Evolutionary conservation across 331 rosid genomes (phyloP), one percentile per base, ranked within the genome.

Genomic region (Malus hybrid): DNA sequence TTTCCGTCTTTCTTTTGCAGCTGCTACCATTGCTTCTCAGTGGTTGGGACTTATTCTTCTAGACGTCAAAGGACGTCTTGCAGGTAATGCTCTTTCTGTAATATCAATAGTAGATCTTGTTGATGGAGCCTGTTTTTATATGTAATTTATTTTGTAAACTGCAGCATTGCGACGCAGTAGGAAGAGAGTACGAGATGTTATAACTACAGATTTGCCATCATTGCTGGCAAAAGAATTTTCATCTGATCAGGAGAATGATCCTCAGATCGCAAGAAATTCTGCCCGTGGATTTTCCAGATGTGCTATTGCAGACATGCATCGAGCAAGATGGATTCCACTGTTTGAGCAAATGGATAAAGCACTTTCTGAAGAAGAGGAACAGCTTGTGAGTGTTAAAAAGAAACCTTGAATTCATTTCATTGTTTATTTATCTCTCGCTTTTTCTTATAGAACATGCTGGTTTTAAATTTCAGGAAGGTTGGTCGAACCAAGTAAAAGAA

Each of bases 21-120:
- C 99, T 84, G 99, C 99, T 63, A 86, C 92, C 1, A 88, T 92
- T 82, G 99, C 99, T 82, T 95, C 98, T 69, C 97, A 88, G 62
- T 92, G 99, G 99, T 81, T 95, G 90, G 98, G 89, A 73, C 97
- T 95, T 78, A 84, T 89, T 67, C 87, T 82, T 70, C 98, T 88
- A 81, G 99, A 95, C 73, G 81, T 89, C 75, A 87, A 88, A 86
- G 97, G 98, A 57, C 98, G 99, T 65, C 97, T 95, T 83, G 80
- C 86, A 4, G 93, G 99, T 92, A 87, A 78, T 27, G 32, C 75
- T 75, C 39, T 69, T 52, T 83, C 67, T 52, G 27, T 31, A 4
- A 48, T 34, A 69, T 24, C 32, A 75, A 55, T 69, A 76, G 46
- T 29, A 24, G 34, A 10, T 63, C 65, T 84, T 70, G 61, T 62